phyloP scores from a whole-genome alignment of 2,329 filamentous ascomycete genomes.

The Beauveria varroae region DNA sequence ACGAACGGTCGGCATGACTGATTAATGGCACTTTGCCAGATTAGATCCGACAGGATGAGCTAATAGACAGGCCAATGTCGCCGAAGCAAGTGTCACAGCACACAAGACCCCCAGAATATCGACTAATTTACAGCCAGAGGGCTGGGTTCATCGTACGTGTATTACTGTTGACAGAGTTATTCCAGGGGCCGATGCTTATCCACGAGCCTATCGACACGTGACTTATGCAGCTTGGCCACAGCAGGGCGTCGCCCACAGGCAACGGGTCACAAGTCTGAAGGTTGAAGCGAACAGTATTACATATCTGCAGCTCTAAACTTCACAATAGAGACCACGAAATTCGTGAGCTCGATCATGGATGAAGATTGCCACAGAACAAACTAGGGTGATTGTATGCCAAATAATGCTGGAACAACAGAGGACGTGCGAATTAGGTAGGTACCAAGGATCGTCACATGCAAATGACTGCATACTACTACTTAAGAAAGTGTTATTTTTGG shows the following conservation, averaged over 20 bases:
- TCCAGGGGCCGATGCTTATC: slow-evolving; percentile 4
- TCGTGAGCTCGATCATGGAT: too few species aligned
- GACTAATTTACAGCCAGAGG: neutral
- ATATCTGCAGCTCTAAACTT: too few species aligned
- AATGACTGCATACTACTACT: neutral
- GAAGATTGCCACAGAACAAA: too few species aligned
- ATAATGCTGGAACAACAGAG: neutral
- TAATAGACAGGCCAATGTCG: neutral
- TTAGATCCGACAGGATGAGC: neutral
- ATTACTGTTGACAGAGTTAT: neutral
- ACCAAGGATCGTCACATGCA: neutral
- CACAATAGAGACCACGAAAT: too few species aligned
- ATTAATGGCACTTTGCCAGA: neutral
- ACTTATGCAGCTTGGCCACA: neutral
- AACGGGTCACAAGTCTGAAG: too few species aligned
- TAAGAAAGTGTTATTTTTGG: neutral
- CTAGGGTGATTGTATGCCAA: neutral
- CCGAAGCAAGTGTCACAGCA: neutral
- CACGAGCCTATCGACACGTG: slow-evolving; percentile 8
- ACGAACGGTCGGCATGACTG: slow-evolving; percentile 26
- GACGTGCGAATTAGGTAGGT: neutral
- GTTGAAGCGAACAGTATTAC: too few species aligned
- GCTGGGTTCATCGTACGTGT: neutral
- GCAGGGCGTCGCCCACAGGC: too few species aligned
- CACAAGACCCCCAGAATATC: neutral